Evolutionary conservation across 495 filamentous ascomycete species (phyloP).

Genomic region (Xylaria castorea): DNA sequence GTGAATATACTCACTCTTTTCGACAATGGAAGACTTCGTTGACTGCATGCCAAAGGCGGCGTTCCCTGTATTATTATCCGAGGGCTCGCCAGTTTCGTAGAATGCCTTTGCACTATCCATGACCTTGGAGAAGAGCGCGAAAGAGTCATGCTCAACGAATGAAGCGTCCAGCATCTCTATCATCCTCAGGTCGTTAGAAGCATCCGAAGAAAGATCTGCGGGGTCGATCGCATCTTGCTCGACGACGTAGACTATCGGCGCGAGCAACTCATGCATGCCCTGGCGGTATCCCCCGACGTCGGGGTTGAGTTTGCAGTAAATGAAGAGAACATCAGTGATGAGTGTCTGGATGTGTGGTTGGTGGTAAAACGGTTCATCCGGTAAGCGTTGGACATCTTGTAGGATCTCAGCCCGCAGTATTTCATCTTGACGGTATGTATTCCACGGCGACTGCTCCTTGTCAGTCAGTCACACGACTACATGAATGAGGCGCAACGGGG

Average conservation of each 20-base stretch:
- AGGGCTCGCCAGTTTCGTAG: constrained; percentile 70
- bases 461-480: constrained; percentile 5
- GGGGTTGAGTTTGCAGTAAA: constrained; percentile 93
- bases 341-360: constrained; percentile 77
- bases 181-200: constrained; percentile 56
- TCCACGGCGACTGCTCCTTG: constrained; percentile 81
- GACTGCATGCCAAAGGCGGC: constrained; percentile 30
- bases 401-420: constrained; percentile 83
- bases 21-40: constrained; percentile 75
- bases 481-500: background rate
- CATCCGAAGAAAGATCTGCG: constrained; percentile 32
- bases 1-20: constrained; percentile 84
- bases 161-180: constrained; percentile 68
- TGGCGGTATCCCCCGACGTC: constrained; percentile 86
- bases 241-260: constrained; percentile 88
- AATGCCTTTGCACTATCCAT: constrained; percentile 89
- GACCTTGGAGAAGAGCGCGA: constrained; percentile 79
- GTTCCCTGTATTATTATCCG: constrained; percentile 17
- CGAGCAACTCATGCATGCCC: constrained; percentile 96
- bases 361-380: constrained; percentile 90
- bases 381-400: constrained; percentile 95
- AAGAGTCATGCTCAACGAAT: constrained; percentile 90
- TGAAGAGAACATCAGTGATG: constrained; percentile 87
- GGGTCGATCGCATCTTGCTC: constrained; percentile 76
- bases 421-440: constrained; percentile 82